A percentile compares a stretch with the other conserved stretches of the same genome.
Conservation (phyloP, 257 asterid genomes). For the Solanum etuberosum region DNA sequence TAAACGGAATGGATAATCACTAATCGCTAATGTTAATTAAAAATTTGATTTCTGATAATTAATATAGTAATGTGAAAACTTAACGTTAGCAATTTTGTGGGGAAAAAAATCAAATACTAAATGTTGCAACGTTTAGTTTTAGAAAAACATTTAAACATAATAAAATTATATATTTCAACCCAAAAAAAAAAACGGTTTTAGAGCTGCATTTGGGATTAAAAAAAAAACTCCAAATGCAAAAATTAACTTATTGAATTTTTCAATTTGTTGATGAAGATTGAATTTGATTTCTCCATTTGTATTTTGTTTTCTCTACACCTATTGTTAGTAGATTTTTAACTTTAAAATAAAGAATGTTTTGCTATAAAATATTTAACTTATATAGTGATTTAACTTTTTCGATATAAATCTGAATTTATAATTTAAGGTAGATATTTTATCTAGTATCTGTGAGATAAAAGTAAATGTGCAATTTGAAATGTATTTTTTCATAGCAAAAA, state of each 20-base stretch:
- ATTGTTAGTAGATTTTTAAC: no score
- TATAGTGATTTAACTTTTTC: no score
- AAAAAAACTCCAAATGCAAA: neutral
- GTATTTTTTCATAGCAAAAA: neutral
- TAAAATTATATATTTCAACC: neutral
- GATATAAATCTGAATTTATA: no score
- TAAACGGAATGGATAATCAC: neutral
- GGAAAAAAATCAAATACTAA: neutral
- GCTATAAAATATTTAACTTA: neutral
- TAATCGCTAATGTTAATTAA: neutral
- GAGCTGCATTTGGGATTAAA: neutral
- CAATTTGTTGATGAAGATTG: neutral
- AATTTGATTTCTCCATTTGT: neutral
- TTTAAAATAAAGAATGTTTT: no score
- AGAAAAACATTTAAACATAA: neutral
- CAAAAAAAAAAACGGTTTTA: neutral
- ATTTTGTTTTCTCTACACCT: neutral
- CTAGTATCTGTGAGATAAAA: neutral
- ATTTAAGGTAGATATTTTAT: no score
- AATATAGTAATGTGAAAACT: conserved; percentile 11
- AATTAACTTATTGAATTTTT: neutral
- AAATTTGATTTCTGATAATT: neutral
- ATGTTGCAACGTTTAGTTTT: conserved; percentile 23
- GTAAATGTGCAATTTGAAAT: neutral
- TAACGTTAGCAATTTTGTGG: conserved; percentile 28